These are phyloP conservation scores for Phytophthora hybrid DNA, from an alignment of 352 stramenopile genomes.

Conservation along the genomic window DNA sequence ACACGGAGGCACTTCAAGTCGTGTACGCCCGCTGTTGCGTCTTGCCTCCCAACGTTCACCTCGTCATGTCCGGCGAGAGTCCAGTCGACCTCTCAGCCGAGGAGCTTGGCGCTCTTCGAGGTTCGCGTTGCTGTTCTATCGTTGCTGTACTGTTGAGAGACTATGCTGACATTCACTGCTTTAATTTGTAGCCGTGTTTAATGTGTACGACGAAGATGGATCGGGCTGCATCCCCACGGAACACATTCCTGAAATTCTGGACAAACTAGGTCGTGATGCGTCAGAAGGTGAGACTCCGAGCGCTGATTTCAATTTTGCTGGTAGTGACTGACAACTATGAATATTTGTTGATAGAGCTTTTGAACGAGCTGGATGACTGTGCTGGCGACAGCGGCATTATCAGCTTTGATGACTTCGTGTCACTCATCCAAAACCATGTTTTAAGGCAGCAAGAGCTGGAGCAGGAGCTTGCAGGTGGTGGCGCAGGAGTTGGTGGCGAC, in stretches of 20 bases:
- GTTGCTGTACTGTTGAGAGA: not conserved
- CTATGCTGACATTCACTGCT: constrained; percentile 11
- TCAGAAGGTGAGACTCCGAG: constrained; percentile 58
- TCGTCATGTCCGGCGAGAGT: constrained; percentile 37
- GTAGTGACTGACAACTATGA: not conserved
- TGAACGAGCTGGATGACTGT: constrained; percentile 77
- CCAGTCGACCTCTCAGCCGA: constrained; percentile 69
- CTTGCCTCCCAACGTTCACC: constrained; percentile 22
- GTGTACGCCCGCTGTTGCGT: not conserved
- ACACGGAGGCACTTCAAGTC: not conserved
- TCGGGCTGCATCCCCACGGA: constrained; percentile 68
- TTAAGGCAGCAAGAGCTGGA: constrained; percentile 46
- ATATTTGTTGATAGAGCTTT: constrained; percentile 48
- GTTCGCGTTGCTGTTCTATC: constrained; percentile 32
- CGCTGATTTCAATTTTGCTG: not conserved
- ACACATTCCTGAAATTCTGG: constrained; percentile 77
- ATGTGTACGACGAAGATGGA: constrained; percentile 76
- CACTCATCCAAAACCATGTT: constrained; percentile 57
- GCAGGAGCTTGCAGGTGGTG: constrained; percentile 47
- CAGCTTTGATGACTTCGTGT: constrained; percentile 72
- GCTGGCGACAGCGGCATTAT: constrained; percentile 60
- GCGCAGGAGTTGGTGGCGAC: constrained; percentile 33
- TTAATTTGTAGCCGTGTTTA: constrained; percentile 69
- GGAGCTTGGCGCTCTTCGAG: constrained; percentile 74
- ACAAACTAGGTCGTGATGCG: constrained; percentile 74